These are phyloP conservation scores for Aphanomyces astaci DNA, from an alignment of 352 stramenopile species.

Conservation along the genomic window DNA sequence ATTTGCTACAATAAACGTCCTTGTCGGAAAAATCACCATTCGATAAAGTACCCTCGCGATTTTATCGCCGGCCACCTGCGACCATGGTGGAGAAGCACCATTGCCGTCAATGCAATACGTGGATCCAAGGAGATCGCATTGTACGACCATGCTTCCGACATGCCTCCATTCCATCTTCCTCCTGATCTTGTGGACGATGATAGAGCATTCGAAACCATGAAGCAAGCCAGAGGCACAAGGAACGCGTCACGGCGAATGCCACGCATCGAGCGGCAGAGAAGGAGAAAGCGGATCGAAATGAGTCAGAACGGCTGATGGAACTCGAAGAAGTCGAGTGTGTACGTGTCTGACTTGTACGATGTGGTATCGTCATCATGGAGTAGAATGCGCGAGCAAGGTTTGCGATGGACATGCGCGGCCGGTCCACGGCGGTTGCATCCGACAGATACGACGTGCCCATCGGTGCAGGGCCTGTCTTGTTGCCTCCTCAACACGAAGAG, in stretches of 20 bases:
- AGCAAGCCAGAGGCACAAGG: slow-evolving; percentile 64
- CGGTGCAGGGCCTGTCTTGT: neutral
- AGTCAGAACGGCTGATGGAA: slow-evolving; percentile 57
- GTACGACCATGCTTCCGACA: slow-evolving; percentile 34
- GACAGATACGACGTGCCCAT: slow-evolving; percentile 9
- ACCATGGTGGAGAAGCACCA: slow-evolving; percentile 35
- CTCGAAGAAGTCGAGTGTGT: slow-evolving; percentile 64
- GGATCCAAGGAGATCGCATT: slow-evolving; percentile 72
- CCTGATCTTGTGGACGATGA: slow-evolving; percentile 12
- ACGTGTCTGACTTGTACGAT: neutral
- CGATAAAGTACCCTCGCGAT: neutral
- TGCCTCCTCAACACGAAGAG: slow-evolving; percentile 1
- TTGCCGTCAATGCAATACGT: slow-evolving; percentile 86
- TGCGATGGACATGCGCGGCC: slow-evolving; percentile 43
- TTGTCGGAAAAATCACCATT: neutral
- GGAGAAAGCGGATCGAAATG: slow-evolving; percentile 36
- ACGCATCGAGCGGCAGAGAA: slow-evolving; percentile 62
- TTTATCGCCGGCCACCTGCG: neutral
- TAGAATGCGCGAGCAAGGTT: slow-evolving; percentile 43
- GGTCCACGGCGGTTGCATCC: slow-evolving; percentile 19
- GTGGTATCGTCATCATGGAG: neutral
- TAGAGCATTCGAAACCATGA: slow-evolving; percentile 82
- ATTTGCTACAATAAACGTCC: neutral
- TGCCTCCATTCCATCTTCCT: no score
- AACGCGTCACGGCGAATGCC: slow-evolving; percentile 63